Percentiles rank a stretch among this genome's conserved stretches.
Evolutionary conservation across 371 early-diverging fungal genomes (phyloP).

Genomic region (Lichtheimia corymbifera): DNA sequence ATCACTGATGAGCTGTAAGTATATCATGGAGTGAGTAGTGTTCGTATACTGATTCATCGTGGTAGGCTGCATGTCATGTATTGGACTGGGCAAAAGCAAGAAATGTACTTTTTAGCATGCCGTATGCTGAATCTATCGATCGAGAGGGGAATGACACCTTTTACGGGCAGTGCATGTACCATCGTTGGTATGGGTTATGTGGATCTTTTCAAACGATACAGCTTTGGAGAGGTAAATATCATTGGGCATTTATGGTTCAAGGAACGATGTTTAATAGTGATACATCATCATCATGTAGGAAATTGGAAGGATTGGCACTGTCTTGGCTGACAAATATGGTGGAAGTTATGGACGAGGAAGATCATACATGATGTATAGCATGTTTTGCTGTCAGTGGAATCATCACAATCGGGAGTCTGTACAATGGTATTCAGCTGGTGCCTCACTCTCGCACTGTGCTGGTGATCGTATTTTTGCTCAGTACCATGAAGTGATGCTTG

Average conservation of each 20-base stretch:
- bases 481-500: conserved; percentile 5
- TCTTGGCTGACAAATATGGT: conserved; percentile 27
- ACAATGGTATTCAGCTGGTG: conserved; percentile 11
- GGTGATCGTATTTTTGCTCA: conserved; percentile 49
- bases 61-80: conserved; percentile 34
- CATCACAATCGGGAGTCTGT: conserved; percentile 28
- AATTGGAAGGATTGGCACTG: conserved; percentile 33
- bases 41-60: neutral
- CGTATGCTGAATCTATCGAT: conserved; percentile 33
- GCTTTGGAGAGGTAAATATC: conserved; percentile 31
- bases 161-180: conserved; percentile 25
- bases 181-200: conserved; percentile 34
- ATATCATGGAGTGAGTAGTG: neutral
- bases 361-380: conserved; percentile 24
- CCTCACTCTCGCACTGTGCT: conserved; percentile 21
- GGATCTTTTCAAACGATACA: conserved; percentile 23
- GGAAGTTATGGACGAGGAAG: conserved; percentile 35
- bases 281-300: conserved; percentile 9
- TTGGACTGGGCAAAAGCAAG: conserved; percentile 37
- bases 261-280: neutral
- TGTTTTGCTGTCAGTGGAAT: conserved; percentile 35
- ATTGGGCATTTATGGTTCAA: neutral
- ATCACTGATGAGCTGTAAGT: conserved; percentile 44
- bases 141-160: conserved; percentile 24
- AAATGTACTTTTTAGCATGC: conserved; percentile 39